phyloP scores from a whole-genome alignment of 805 yeast species.

The Lachancea lanzarotensis region DNA sequence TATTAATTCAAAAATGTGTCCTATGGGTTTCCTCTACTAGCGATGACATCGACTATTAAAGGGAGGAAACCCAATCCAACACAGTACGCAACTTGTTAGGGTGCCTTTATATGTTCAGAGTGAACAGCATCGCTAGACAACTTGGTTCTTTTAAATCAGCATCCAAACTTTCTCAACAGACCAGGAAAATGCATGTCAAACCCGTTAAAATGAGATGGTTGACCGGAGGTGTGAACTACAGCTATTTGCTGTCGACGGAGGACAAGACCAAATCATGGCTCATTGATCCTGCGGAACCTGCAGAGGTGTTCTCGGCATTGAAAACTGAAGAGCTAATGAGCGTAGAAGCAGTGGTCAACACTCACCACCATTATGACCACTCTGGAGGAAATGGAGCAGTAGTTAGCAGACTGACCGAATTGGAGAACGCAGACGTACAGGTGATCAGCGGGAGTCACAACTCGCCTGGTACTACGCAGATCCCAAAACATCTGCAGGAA shows the following conservation, averaged over 20 bases:
- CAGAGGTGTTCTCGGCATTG: conserved; percentile 51
- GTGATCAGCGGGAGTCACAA: conserved; percentile 66
- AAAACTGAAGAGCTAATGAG: conserved; percentile 37
- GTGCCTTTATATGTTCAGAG: neutral
- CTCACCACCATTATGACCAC: conserved; percentile 96
- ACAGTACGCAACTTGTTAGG: neutral
- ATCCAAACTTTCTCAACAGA: neutral
- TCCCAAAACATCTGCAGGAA: conserved; percentile 63
- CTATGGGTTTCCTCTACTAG: neutral
- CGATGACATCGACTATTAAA: neutral
- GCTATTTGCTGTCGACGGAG: conserved; percentile 55
- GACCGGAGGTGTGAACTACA: conserved; percentile 75
- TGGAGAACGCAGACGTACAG: conserved; percentile 43
- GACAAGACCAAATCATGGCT: conserved; percentile 73
- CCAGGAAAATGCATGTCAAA: conserved; percentile 69
- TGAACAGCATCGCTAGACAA: neutral
- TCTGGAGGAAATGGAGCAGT: conserved; percentile 67
- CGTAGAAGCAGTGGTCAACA: conserved; percentile 76
- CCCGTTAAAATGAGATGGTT: conserved; percentile 94
- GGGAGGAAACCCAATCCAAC: neutral
- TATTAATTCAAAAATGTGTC: neutral
- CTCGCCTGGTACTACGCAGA: conserved; percentile 57
- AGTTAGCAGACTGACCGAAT: conserved; percentile 23
- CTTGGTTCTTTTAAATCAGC: neutral
- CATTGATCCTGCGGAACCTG: conserved; percentile 88